Percentiles rank a stretch among this genome's conserved stretches.
These are phyloP conservation scores for Fusarium sp. DNA, from an alignment of 2,329 filamentous ascomycete species.

Conservation along the genomic window DNA sequence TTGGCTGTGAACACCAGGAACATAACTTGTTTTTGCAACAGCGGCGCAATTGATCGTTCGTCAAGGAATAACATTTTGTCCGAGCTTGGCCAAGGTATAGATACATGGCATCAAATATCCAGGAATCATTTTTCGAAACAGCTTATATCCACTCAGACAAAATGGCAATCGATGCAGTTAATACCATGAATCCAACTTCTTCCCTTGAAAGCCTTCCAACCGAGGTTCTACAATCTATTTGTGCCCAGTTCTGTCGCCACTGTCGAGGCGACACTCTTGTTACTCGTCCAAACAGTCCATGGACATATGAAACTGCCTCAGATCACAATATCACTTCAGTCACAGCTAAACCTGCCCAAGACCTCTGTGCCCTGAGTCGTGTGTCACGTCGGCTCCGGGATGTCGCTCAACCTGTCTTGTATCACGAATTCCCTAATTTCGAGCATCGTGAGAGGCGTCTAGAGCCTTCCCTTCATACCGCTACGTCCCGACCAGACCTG, in stretches of 20 bases:
- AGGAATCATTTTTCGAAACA: no score
- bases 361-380: background rate
- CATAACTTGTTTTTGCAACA: background rate
- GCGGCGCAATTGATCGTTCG: background rate
- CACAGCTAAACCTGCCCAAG: background rate
- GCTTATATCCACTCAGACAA: background rate
- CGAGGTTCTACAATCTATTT: background rate
- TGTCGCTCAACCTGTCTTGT: background rate
- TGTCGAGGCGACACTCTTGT: background rate
- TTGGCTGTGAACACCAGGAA: accelerated
- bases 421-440: background rate
- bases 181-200: background rate
- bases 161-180: accelerated
- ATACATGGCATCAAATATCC: background rate
- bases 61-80: background rate
- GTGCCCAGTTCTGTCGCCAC: background rate
- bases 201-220: background rate
- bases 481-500: background rate
- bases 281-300: no score
- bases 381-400: background rate
- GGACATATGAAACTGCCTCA: no score
- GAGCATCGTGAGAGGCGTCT: background rate
- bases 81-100: background rate
- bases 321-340: no score
- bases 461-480: background rate